A percentile compares a stretch with the other conserved stretches of the same genome.
Conservation (phyloP, 805 yeast species). For the Lipomyces sp. region DNA sequence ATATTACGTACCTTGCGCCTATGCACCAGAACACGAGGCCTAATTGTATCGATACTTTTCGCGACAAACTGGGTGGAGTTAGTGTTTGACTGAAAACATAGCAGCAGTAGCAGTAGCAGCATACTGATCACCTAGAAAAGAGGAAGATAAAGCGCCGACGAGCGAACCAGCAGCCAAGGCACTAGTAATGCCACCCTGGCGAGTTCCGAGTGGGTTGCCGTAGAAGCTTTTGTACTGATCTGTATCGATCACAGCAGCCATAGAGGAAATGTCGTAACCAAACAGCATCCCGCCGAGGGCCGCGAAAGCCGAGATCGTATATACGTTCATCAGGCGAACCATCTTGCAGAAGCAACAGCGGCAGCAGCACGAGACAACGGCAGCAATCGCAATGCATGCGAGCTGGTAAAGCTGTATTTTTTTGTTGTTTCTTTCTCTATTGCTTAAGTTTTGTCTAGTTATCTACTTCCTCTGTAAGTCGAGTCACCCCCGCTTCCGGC, state of each 20-base stretch:
- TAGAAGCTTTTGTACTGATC: conserved; percentile 54
- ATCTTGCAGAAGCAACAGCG: not conserved
- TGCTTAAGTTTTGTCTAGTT: too few species aligned
- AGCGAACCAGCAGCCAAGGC: conserved; percentile 69
- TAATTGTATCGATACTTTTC: conserved; percentile 36
- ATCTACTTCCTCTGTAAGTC: too few species aligned
- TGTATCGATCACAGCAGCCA: conserved; percentile 61
- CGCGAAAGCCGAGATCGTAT: conserved; percentile 54
- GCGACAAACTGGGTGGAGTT: conserved; percentile 26
- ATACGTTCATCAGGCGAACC: conserved; percentile 49
- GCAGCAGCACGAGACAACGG: not conserved
- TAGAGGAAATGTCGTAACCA: conserved; percentile 71
- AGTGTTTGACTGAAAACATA: too few species aligned
- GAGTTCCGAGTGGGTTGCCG: conserved; percentile 54
- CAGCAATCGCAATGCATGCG: too few species aligned
- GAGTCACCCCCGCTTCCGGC: too few species aligned
- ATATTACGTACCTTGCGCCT: conserved; percentile 37
- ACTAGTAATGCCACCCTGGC: conserved; percentile 67
- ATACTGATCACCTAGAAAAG: conserved; percentile 49
- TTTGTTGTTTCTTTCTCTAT: too few species aligned
- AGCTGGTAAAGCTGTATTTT: too few species aligned
- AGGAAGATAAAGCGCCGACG: conserved; percentile 59
- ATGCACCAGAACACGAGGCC: conserved; percentile 35
- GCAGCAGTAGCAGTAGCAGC: conserved; percentile 39
- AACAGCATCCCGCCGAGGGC: conserved; percentile 64